Base-by-base conservation (phyloP, 2,329 filamentous ascomycete species). In the Trichoderma hamatum region DNA sequence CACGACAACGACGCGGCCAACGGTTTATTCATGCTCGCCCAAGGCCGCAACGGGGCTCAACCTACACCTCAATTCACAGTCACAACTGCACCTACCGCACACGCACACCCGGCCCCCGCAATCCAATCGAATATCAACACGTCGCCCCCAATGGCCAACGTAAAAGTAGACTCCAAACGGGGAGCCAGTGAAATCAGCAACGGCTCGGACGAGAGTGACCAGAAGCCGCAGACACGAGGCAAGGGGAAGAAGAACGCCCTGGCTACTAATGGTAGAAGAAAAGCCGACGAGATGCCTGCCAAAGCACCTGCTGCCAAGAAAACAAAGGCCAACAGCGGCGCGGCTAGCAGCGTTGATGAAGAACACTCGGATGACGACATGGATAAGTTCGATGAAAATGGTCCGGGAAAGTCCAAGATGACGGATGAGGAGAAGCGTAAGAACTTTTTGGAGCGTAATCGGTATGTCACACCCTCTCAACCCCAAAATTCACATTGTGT, bases 371-470 rank as follows among this genome's bases (percentile, higher is more conserved):
- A 88, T 3, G 86, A 88, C 2, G 84, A 88, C 5, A 83, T 86
- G 5, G 83, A 86, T 65, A 86, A 84, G 58, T 85, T 88, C 61
- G 84, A 87, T 6, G 85, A 84, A 34, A 83, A 88, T 59, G 83
- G 84, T 51, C 88, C 26, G 13, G 51, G 84, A 52, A 91, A 89
- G 79, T 77, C 80, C 0, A 97, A 97, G 84, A 97, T 97, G 93
- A 97, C 94, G 0, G 96, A 98, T 68, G 96, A 98, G 77, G 96
- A 99, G 83, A 99, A 99, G 84, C 88, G 96, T 52, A 97, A 96
- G 83, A 99, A 98, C 78, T 99, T 99, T 80, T 84, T 99, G 2
- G 96, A 99, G 78, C 87, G 96, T 32, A 99, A 99, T 80, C 90
- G 95, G 95, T 97, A 88, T 75, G 88, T 82, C 59, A 32, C 65